These are phyloP conservation scores for Backusella tuberculispora DNA, from an alignment of 192 early-diverging fungal species.

Conservation along the genomic window DNA sequence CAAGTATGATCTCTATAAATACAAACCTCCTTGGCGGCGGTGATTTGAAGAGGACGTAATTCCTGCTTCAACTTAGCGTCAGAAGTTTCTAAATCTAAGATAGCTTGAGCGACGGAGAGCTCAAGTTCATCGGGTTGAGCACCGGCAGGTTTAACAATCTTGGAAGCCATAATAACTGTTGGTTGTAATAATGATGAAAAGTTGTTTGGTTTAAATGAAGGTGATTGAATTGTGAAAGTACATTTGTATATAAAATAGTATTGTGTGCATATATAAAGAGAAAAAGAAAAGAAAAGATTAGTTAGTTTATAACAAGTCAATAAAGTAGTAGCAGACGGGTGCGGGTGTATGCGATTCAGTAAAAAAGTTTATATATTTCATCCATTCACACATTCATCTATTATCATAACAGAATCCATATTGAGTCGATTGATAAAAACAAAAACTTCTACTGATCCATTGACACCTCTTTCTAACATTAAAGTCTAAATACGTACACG, in stretches of 20 bases:
- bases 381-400: neutral
- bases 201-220: neutral
- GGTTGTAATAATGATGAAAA: neutral
- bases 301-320: conserved; percentile 1
- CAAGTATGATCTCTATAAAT: neutral
- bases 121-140: conserved; percentile 76
- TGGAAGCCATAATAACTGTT: conserved; percentile 26
- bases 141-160: conserved; percentile 45
- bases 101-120: conserved; percentile 92
- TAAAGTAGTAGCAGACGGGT: no score
- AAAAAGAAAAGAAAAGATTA: neutral
- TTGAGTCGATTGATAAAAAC: neutral
- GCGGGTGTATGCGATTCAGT: conserved; percentile 18
- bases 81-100: conserved; percentile 94
- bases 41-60: conserved; percentile 94
- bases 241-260: neutral
- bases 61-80: conserved; percentile 97
- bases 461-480: neutral
- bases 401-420: neutral
- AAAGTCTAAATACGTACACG: conserved; percentile 17
- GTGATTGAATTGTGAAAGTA: neutral
- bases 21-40: conserved; percentile 88
- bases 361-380: conserved; percentile 4
- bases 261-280: neutral
- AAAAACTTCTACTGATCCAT: conserved; percentile 10